Base-by-base conservation (phyloP, 2,329 filamentous ascomycete genomes). In the Venturia carpophila region DNA sequence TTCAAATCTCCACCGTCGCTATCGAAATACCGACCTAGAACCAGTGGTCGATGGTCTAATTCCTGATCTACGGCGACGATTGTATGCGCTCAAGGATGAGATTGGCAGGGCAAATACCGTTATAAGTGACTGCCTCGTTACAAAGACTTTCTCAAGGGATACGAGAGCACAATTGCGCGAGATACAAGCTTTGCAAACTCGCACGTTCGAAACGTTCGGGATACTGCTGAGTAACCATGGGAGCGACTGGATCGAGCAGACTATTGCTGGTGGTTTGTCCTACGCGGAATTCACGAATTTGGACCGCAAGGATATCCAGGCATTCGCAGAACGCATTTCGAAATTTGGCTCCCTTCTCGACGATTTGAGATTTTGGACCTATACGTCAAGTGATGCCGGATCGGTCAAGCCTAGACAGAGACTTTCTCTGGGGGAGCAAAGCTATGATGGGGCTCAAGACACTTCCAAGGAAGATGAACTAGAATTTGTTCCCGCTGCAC, bases 21-120 rank as follows among this genome's bases (percentile, higher is more conserved):
- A 58, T 21, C 52, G 52, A 7, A 37, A n/a, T 19, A 37, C 13
- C 52, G 30, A 37, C 9, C 21, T 49, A 24, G 19, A 41, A 15
- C 21, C 24, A 41, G 37, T 27, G 11, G 37, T 60, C 11, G 30
- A 56, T 11, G 45, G 42, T 5, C 21, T 34, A 7, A 37, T 56
- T 5, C 63, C 63, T 37, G 37, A 30, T 47, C 27, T 64, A n/a
- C 49, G 52, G 24, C 24, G 45, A 24, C 47, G 30, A 24, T 21
- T 64, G 30, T 64, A 56, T 24, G 52, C 30, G 34, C 47, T 56
- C 5, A 64, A 64, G 47, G 63, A 64, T n/a, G 43, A 47, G 21
- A 37, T 63, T 17, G 43, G 43, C 17, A 52, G 34, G 27, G 6
- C 47, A 37, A 47, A 34, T 27, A 19, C 27, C 39, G n/a, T 52